Evolutionary conservation across 352 stramenopile genomes (phyloP), one percentile per base, ranked within the genome.

Genomic region (Pythium chondricola): DNA sequence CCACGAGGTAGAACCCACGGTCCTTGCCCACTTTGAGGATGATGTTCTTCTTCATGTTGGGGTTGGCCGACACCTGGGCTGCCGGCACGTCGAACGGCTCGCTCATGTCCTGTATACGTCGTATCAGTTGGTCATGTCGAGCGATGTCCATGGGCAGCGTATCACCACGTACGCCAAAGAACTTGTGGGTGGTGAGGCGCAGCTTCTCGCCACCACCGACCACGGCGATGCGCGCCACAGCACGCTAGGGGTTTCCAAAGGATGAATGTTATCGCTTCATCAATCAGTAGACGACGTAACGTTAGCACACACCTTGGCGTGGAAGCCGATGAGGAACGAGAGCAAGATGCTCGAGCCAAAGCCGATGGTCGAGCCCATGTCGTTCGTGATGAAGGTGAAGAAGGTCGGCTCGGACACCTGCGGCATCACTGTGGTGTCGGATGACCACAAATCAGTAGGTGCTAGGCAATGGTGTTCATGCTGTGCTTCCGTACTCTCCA

Each of bases 151-250:
- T 9, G 36, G 25, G 14, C n/a, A n/a, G n/a, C n/a, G n/a, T n/a
- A n/a, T n/a, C n/a, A n/a, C n/a, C n/a, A 47, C 69, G 26, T 70
- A 93, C 82, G 36, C 82, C 82, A 51, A 93, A 88, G 62, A 91
- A 93, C 61, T 90, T 93, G 67, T 93, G 82, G 24, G 79, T 91
- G 21, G 79, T 91, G 56, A 93, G 81, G 18, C 82, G 82, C 22
- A 93, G 63, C 52, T 93, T 93, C 44, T 86, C 67, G 20, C 82
- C 82, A 4, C 79, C 82, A 0, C 69, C 48, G 20, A 93, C 74
- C 9, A 93, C 61, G 11, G 82, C 90, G 44, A 93, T 88, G 9
- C 80, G 78, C 5, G 73, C 74, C 24, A 93, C 79, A 2, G 82
- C 71, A 51, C 82, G 74, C 82, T 93, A 53, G 6, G 18, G 21